Conservation (phyloP, 1,284 basidiomycete species). For the Apiotrichum veenhuisii region DNA sequence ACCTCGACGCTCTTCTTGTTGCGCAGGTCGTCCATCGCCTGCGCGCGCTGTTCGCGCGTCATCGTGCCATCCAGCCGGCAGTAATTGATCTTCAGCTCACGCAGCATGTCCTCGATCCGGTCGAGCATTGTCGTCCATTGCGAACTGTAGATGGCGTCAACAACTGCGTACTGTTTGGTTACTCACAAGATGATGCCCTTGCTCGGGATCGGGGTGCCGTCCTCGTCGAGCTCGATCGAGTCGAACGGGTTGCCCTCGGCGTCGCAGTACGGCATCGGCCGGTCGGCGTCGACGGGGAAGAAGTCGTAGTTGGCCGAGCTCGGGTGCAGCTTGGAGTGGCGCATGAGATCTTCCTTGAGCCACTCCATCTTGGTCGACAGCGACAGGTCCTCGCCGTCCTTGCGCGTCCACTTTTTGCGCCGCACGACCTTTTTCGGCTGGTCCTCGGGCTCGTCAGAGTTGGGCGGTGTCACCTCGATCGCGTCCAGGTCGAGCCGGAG, state of each 20-base stretch:
- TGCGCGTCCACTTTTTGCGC: slow-evolving; percentile 65
- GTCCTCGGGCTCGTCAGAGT: slow-evolving; percentile 54
- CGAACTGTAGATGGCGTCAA: slow-evolving; percentile 55
- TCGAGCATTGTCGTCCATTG: slow-evolving; percentile 97
- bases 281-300: slow-evolving; percentile 60
- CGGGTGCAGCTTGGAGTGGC: slow-evolving; percentile 72
- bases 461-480: slow-evolving; percentile 66
- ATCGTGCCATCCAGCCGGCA: slow-evolving; percentile 93
- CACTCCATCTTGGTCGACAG: slow-evolving; percentile 82
- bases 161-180: not conserved
- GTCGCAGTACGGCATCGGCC: slow-evolving; percentile 40
- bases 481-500: slow-evolving; percentile 63
- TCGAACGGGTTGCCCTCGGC: slow-evolving; percentile 62
- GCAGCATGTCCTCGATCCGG: slow-evolving; percentile 86
- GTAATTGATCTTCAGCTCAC: slow-evolving; percentile 72
- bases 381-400: slow-evolving; percentile 65
- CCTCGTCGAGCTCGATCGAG: slow-evolving; percentile 57
- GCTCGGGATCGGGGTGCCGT: slow-evolving; percentile 52
- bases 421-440: slow-evolving; percentile 25
- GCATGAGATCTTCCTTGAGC: slow-evolving; percentile 68
- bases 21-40: slow-evolving; percentile 85
- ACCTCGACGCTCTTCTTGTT: slow-evolving; percentile 81
- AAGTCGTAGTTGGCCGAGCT: slow-evolving; percentile 78
- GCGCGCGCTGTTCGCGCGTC: slow-evolving; percentile 86
- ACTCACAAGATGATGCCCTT: slow-evolving; percentile 92